phyloP scores from a whole-genome alignment of 371 early-diverging fungal genomes.

The Dinochytrium kinnereticum region DNA sequence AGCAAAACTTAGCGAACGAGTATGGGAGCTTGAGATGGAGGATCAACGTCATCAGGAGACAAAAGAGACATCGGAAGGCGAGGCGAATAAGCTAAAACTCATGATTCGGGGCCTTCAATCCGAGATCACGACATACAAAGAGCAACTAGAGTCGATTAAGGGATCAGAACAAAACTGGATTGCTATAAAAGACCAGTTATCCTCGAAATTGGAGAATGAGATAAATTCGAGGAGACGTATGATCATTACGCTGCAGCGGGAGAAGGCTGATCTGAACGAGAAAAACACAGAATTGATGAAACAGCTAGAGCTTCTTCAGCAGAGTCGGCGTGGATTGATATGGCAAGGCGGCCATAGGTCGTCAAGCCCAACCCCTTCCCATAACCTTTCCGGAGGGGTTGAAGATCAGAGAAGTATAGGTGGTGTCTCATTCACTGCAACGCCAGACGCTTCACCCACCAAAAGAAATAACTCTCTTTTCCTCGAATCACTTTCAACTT shows the following conservation, averaged over 20 bases:
- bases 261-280: conserved; percentile 23
- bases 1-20: conserved; percentile 27
- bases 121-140: conserved; percentile 6
- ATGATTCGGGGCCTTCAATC: conserved; percentile 14
- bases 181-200: neutral
- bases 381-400: too few relatives aligned
- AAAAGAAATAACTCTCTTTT: conserved; percentile 10
- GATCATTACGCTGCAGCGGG: conserved; percentile 5
- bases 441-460: conserved; percentile 2
- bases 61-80: conserved; percentile 17
- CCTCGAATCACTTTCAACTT: conserved; percentile 15
- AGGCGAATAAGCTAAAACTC: neutral
- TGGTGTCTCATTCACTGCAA: neutral
- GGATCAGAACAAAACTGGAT: neutral
- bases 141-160: conserved; percentile 14
- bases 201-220: conserved; percentile 20
- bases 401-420: neutral
- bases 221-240: neutral
- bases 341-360: too few relatives aligned
- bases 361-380: too few relatives aligned
- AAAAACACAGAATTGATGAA: neutral
- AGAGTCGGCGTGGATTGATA: neutral
- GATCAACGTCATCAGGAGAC: conserved; percentile 8
- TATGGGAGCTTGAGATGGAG: conserved; percentile 28
- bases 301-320: neutral